Percentiles rank a stretch among this genome's conserved stretches.
These are phyloP conservation scores for Cyanidiococcus yangmingshanensis DNA, from an alignment of 23 red algal genomes.

Conservation along the genomic window DNA sequence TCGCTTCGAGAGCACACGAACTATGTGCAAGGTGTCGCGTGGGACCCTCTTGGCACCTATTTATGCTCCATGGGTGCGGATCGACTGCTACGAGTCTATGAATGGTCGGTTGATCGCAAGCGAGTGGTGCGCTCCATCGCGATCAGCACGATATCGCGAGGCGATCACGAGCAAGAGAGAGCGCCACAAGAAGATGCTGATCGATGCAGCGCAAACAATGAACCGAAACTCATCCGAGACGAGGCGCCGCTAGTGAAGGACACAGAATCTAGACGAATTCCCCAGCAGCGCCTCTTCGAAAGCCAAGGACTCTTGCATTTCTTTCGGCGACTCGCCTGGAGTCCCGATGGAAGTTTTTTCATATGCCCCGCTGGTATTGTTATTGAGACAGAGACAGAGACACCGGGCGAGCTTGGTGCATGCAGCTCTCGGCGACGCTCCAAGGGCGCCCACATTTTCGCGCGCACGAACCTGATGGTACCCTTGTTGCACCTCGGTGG, in stretches of 20 bases:
- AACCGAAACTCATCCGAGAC: background rate
- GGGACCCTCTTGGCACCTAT: slow-evolving; percentile 53
- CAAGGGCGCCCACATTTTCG: slow-evolving; percentile 58
- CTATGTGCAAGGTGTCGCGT: slow-evolving; percentile 72
- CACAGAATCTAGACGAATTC: background rate
- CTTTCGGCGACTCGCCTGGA: slow-evolving; percentile 75
- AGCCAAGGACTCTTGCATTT: slow-evolving; percentile 50
- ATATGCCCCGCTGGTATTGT: slow-evolving; percentile 65
- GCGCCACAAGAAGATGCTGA: background rate
- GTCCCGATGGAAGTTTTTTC: slow-evolving; percentile 63
- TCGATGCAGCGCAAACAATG: background rate
- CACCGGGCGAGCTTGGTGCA: background rate
- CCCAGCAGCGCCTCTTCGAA: slow-evolving; percentile 33
- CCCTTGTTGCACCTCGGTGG: slow-evolving; percentile 53
- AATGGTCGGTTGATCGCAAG: background rate
- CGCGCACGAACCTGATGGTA: slow-evolving; percentile 42
- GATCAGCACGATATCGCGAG: background rate
- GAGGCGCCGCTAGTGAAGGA: background rate
- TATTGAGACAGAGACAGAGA: background rate
- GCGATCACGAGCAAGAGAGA: background rate
- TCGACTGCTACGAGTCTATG: slow-evolving; percentile 51
- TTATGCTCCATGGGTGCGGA: slow-evolving; percentile 63
- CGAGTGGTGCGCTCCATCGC: background rate
- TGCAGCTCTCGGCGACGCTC: background rate
- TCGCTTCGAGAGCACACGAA: slow-evolving; percentile 47